These are phyloP conservation scores for Jaltomata sinuosa DNA, from an alignment of 257 asterid genomes.

Conservation along the genomic window DNA sequence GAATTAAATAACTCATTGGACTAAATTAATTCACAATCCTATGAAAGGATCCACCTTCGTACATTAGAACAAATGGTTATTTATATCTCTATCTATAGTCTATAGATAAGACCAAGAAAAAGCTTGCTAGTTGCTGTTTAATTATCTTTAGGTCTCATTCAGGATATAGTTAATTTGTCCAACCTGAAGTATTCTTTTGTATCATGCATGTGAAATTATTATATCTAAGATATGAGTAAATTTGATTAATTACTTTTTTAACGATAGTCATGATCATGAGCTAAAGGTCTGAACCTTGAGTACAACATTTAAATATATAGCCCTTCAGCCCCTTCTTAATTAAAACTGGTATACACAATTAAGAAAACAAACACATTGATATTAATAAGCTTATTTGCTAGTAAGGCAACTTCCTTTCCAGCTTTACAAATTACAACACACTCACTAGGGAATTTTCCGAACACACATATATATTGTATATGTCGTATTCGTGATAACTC, in stretches of 20 bases:
- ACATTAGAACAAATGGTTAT: too few species aligned
- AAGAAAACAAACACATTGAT: background rate
- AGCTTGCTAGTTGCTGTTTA: background rate
- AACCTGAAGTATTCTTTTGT: background rate
- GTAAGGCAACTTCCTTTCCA: background rate
- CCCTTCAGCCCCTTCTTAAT: background rate
- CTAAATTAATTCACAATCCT: too few species aligned
- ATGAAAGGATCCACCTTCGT: background rate
- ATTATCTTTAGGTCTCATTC: background rate
- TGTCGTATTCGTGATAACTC: background rate
- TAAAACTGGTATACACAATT: background rate
- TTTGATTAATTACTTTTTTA: background rate
- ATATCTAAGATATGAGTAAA: background rate
- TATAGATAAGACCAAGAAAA: background rate
- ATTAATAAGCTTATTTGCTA: background rate
- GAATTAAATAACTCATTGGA: too few species aligned
- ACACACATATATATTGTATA: background rate
- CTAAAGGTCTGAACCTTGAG: background rate
- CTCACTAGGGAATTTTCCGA: background rate
- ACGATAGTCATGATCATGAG: background rate
- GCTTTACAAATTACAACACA: background rate
- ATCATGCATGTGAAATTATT: background rate
- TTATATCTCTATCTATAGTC: too few species aligned
- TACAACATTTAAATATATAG: background rate
- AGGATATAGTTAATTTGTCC: too few species aligned